Evolutionary conservation across 257 asterid species (phyloP), one percentile per base, ranked within the genome.

Genomic region (Solanum arcanum): DNA sequence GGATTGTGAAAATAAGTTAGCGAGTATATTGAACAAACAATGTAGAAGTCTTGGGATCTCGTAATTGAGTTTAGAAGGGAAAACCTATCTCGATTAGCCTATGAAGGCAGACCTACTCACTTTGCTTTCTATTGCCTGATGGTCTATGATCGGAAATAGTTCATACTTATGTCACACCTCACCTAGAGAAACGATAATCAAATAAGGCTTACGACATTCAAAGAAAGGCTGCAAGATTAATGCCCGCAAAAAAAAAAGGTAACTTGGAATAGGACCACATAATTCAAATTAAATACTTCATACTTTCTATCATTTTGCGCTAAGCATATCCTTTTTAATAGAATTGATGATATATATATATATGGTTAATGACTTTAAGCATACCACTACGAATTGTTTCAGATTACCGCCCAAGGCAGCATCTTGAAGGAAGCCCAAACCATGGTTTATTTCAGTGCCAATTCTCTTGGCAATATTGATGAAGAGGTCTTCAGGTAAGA

Each of bases 311-410:
- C 10, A 18, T 47, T 76, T 31, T 69, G 70, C 2, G 14, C n/a
- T 46, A 29, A 29, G 49, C 35, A 31, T 47, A 27, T 41, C 16
- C 20, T 3, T 47, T 85, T 35, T 5, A 12, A 86, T 31, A 41
- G 11, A 44, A 69, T 35, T 35, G 52, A 70, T 49, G 13, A 46
- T 69, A 69, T 27, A 86, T 37, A 86, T 37, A 86, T 56, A 39
- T 49, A 25, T 44, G 21, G 27, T 21, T 33, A 46, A 29, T 23
- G 29, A 35, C 23, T 72, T 60, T 66, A 66, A 33, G 69, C 92
- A 89, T 91, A 95, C 98, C 93, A 78, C 47, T 56, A 90, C 84
- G 85, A 96, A 92, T 47, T 95, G 96, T 91, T 96, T 96, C 52
- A 93, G 7, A 72, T 90, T 92, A 88, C 99, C 95, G 7, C 88